A percentile compares a stretch with the other conserved stretches of the same genome.
Evolutionary conservation across 371 early-diverging fungal species (phyloP).

Genomic region (Massospora cicadina): DNA sequence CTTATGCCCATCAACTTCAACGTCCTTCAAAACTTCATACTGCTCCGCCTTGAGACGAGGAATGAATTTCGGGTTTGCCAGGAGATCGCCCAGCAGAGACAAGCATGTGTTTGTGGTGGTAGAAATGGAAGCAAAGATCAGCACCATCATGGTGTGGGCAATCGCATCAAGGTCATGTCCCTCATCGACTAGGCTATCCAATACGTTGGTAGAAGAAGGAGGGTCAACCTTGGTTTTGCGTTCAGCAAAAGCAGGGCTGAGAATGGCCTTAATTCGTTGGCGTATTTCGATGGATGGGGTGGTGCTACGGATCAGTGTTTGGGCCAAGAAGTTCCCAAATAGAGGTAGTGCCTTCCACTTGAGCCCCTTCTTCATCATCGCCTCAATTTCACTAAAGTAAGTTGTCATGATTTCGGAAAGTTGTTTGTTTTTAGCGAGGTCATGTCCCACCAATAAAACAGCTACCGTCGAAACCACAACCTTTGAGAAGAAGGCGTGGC

Average conservation of each 20-base stretch:
- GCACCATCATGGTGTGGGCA: not conserved
- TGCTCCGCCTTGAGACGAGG: conserved; percentile 19
- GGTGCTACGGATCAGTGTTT: not conserved
- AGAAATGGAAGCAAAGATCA: conserved; percentile 19
- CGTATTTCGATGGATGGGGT: not conserved
- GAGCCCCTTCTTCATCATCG: not conserved
- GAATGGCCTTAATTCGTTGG: not conserved
- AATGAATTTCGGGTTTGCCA: conserved; percentile 18
- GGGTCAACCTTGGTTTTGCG: not conserved
- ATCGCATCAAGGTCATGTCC: not conserved
- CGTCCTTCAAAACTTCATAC: conserved; percentile 13
- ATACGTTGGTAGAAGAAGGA: not conserved
- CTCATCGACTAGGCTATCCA: not conserved
- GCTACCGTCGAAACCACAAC: not conserved
- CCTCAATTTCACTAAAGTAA: not conserved
- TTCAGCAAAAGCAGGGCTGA: not conserved
- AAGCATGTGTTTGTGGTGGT: conserved; percentile 16
- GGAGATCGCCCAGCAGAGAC: conserved; percentile 17
- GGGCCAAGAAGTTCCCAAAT: not conserved
- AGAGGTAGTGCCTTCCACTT: not conserved
- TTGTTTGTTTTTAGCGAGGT: not conserved
- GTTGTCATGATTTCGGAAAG: not conserved
- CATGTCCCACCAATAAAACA: not conserved
- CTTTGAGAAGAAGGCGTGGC: not conserved
- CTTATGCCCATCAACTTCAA: not conserved